phyloP scores from a whole-genome alignment of 192 early-diverging fungal species.

The Jimgerdemannia flammicorona region DNA sequence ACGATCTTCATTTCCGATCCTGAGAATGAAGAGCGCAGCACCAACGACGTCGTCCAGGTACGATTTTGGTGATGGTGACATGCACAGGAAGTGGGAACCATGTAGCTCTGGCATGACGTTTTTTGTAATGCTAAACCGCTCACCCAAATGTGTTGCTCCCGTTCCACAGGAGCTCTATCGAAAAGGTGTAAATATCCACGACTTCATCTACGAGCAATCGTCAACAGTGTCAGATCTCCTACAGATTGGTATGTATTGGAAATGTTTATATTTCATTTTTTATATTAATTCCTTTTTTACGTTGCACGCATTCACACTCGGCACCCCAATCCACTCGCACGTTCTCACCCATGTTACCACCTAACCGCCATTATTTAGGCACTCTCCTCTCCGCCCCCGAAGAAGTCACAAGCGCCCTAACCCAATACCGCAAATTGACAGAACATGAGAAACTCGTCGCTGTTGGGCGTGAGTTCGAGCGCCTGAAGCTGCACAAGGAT shows the following conservation, averaged over 20 bases:
- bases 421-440: background rate
- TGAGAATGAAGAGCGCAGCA: background rate
- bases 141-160: too few relatives aligned
- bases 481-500: background rate
- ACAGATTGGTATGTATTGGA: background rate
- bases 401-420: background rate
- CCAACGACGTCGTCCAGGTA: background rate
- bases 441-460: background rate
- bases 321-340: too few relatives aligned
- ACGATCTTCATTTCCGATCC: background rate
- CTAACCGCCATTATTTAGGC: background rate
- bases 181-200: background rate
- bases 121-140: background rate
- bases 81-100: too few relatives aligned
- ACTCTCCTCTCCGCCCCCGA: background rate
- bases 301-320: too few relatives aligned
- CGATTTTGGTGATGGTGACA: too few relatives aligned
- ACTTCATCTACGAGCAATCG: background rate
- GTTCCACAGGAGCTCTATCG: background rate
- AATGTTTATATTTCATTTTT: too few relatives aligned
- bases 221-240: background rate
- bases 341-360: too few relatives aligned
- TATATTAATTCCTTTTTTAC: too few relatives aligned
- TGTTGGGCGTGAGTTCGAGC: background rate
- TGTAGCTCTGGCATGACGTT: background rate